Evolutionary conservation across 169 alveolate genomes (phyloP), one percentile per base, ranked within the genome.

Genomic region (Amoebophrya sp.): DNA sequence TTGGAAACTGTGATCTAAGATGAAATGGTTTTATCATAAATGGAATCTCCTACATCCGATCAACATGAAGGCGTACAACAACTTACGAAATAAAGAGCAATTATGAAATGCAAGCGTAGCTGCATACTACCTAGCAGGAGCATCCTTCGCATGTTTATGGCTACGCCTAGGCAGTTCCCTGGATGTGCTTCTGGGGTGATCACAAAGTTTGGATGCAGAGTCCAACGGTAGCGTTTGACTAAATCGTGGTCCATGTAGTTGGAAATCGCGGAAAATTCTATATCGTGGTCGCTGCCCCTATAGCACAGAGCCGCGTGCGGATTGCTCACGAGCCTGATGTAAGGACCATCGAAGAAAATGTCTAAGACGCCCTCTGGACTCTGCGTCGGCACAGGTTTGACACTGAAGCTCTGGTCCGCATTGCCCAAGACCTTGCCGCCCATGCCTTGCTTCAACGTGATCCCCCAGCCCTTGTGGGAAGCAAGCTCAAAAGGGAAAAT

Each of bases 251-350:
- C 83, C 2, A 36, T 36, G 83, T 65, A 65, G 26, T 65, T 65
- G 12, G 83, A 12, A 26, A 65, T 65, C 36, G 83, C 83, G 26
- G 33, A 6, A 36, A 65, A 65, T 36, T 65, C 83, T 36, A 65
- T 36, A 36, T 65, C 83, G 83, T 65, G 83, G 83, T 65, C 83
- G 33, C 1, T 36, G 39, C n/a, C 36, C 36, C 2, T 12, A 36
- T 65, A 65, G 83, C 83, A 65, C 83, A 65, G 26, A 29, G 83
- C 83, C 83, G 83, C 83, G 83, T 65, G 83, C 83, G 83, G 83
- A 26, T 65, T 65, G 3, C n/a, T 6, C 36, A 36, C 83, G 2
- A 29, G 0, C 33, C 83, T 29, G 33, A 65, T 29, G n/a, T 26
- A 65, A 18, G 83, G 83, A 6, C 83, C 83, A 36, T 65, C 83